Evolutionary conservation across 2,329 filamentous ascomycete species (phyloP).

Genomic region (Xylariaceae sp.): DNA sequence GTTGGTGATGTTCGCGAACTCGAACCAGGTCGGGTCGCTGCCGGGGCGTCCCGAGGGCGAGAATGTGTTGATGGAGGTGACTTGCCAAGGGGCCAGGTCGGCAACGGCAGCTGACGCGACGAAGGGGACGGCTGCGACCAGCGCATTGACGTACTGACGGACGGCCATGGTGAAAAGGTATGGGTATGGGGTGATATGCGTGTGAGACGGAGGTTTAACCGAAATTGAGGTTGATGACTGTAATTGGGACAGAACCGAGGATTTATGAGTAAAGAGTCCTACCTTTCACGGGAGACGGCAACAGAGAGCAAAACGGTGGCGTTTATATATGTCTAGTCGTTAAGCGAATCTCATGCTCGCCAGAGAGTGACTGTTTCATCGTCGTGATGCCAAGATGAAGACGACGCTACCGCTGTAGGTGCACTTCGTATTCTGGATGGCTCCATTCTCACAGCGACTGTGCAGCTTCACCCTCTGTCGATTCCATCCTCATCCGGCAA

Average conservation of each 20-base stretch:
- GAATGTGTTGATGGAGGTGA: slow-evolving; percentile 22
- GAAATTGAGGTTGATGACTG: too few relatives aligned
- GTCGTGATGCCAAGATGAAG: background rate
- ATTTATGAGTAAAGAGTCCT: background rate
- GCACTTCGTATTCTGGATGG: background rate
- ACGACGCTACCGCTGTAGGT: background rate
- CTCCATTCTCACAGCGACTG: background rate
- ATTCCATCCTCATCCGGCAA: too few relatives aligned
- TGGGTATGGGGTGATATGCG: too few relatives aligned
- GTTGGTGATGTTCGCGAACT: slow-evolving; percentile 26
- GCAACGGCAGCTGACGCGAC: background rate
- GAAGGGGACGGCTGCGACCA: slow-evolving; percentile 1
- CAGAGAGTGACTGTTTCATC: background rate
- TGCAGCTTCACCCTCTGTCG: too few relatives aligned
- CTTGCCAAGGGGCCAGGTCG: slow-evolving; percentile 25
- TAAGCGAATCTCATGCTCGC: too few relatives aligned
- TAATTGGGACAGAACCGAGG: background rate
- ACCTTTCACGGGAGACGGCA: background rate
- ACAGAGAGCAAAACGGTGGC: background rate
- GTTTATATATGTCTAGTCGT: background rate
- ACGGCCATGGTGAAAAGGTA: slow-evolving; percentile 1
- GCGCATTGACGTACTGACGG: background rate
- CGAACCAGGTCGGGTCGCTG: slow-evolving; percentile 17
- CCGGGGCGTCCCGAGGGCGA: slow-evolving; percentile 27
- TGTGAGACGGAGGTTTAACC: background rate